Evolutionary conservation across 352 stramenopile genomes (phyloP).

Genomic region (Phytophthora chlamydospora): DNA sequence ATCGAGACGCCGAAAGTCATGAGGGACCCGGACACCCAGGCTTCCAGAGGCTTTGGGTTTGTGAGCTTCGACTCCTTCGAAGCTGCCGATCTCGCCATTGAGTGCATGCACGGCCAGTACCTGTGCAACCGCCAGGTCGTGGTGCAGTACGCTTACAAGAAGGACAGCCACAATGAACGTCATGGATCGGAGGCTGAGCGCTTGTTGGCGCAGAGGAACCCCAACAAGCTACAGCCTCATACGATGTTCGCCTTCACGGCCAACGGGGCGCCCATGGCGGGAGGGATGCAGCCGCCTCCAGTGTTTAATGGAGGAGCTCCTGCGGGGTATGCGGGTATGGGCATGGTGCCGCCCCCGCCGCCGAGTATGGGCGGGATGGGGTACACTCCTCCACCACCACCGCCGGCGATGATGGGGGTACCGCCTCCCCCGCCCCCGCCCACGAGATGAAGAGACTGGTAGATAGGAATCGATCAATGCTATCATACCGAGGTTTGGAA

Average conservation of each 20-base stretch:
- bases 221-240: conserved; percentile 81
- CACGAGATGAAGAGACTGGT: conserved; percentile 21
- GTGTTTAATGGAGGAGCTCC: conserved; percentile 29
- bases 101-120: conserved; percentile 99
- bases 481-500: neutral
- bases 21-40: conserved; percentile 92
- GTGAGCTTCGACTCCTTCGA: conserved; percentile 98
- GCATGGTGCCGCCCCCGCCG: conserved; percentile 40
- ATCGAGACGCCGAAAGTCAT: conserved; percentile 96
- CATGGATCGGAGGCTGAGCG: conserved; percentile 92
- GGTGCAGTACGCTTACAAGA: conserved; percentile 99
- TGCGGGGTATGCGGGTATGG: conserved; percentile 52
- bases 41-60: conserved; percentile 97
- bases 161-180: conserved; percentile 93
- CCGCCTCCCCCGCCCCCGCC: conserved; percentile 52
- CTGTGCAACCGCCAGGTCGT: conserved; percentile 97
- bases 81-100: conserved; percentile 97
- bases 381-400: conserved; percentile 36
- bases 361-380: conserved; percentile 46
- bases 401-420: conserved; percentile 37
- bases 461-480: conserved; percentile 1
- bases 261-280: neutral
- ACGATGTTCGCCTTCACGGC: conserved; percentile 72
- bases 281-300: conserved; percentile 36
- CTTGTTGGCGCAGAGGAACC: conserved; percentile 84